These are phyloP conservation scores for Coffea humblotiana DNA, from an alignment of 305 asterid species.

Conservation along the genomic window DNA sequence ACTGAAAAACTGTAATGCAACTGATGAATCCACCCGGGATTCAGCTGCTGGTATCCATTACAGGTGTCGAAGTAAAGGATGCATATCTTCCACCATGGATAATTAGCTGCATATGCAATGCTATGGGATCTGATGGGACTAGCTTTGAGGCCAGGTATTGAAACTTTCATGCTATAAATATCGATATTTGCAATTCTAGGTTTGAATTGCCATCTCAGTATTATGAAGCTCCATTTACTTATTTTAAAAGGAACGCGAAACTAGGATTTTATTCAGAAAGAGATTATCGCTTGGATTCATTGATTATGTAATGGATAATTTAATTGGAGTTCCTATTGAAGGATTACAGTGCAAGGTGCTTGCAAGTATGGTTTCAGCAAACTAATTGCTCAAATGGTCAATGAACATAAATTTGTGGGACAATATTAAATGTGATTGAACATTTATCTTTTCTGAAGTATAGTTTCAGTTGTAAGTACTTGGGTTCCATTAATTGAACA, in stretches of 20 bases:
- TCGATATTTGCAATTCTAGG: too few species aligned
- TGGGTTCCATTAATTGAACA: not conserved
- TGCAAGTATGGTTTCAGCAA: not conserved
- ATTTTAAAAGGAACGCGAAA: too few species aligned
- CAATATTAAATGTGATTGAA: not conserved
- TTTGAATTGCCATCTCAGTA: too few species aligned
- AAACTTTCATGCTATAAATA: not conserved
- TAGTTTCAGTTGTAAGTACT: not conserved
- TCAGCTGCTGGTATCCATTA: slow-evolving; percentile 68
- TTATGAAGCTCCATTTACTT: too few species aligned
- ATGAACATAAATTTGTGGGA: not conserved
- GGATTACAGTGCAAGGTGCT: not conserved
- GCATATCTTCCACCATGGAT: slow-evolving; percentile 90
- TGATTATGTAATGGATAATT: not conserved
- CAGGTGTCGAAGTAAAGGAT: slow-evolving; percentile 75
- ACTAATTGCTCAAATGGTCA: not conserved
- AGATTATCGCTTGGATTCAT: not conserved
- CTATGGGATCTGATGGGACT: slow-evolving; percentile 57
- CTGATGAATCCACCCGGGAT: slow-evolving; percentile 38
- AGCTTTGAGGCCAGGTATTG: slow-evolving; percentile 83
- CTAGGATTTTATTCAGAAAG: not conserved
- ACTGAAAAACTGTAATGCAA: slow-evolving; percentile 39
- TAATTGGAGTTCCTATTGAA: not conserved
- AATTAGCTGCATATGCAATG: slow-evolving; percentile 64
- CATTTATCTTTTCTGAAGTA: not conserved